Percentiles rank a stretch among this genome's conserved stretches.
phyloP scores from a whole-genome alignment of 164 flowering plant genomes.

The Cinnamomum chago region DNA sequence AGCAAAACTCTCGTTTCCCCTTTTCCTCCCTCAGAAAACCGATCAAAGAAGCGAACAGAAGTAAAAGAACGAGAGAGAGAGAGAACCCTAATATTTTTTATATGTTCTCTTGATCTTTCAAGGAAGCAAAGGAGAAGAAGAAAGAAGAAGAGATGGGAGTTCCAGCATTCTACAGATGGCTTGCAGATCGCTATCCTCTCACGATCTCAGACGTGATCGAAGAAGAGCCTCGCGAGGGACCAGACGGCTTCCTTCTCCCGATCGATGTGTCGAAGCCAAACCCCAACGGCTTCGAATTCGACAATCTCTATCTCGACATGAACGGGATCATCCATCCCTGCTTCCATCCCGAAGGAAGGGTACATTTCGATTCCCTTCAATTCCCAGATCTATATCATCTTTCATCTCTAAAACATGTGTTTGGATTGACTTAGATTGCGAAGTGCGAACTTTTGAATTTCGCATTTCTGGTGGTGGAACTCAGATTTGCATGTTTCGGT shows the following conservation, averaged over 20 bases:
- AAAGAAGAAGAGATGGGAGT: slow-evolving; percentile 57
- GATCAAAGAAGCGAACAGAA: no score
- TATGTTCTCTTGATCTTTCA: no score
- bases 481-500: no score
- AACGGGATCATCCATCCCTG: slow-evolving; percentile 95
- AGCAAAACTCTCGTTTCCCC: no score
- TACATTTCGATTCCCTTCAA: slow-evolving; percentile 10
- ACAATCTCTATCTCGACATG: slow-evolving; percentile 86
- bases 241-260: slow-evolving; percentile 31
- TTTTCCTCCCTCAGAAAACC: no score
- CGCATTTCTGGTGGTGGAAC: no score
- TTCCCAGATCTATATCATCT: neutral
- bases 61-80: neutral
- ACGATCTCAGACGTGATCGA: slow-evolving; percentile 70
- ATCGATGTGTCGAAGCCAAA: slow-evolving; percentile 61
- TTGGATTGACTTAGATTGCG: no score
- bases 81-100: neutral
- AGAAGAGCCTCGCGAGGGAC: slow-evolving; percentile 50
- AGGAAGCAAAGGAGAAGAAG: neutral
- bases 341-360: slow-evolving; percentile 93
- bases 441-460: no score
- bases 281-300: slow-evolving; percentile 82
- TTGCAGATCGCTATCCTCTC: slow-evolving; percentile 76
- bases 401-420: neutral
- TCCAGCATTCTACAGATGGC: slow-evolving; percentile 93